Percentiles rank a stretch among this genome's conserved stretches.
Evolutionary conservation across 148 eudicot genomes (phyloP).

Genomic region (Rhododendron molle): DNA sequence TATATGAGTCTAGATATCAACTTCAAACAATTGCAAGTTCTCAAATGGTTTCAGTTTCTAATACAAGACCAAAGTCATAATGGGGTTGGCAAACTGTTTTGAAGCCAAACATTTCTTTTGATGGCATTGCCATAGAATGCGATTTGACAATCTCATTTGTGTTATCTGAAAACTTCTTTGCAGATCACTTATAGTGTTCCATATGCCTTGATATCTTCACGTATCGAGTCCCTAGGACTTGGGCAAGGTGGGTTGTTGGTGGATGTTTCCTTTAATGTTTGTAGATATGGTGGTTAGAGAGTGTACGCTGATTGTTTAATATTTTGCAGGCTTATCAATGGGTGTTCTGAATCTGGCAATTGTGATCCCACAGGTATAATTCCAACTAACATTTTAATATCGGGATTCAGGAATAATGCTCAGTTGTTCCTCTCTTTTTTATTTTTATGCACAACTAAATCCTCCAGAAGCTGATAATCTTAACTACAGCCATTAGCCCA

Average conservation of each 20-base stretch:
- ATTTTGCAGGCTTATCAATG: conserved; percentile 81
- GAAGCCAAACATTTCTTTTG: not conserved
- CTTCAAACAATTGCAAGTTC: not conserved
- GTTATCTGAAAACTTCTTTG: conserved; percentile 17
- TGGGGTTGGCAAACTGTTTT: conserved; percentile 5
- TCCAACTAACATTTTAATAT: not conserved
- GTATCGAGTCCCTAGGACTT: conserved; percentile 77
- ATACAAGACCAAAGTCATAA: not conserved
- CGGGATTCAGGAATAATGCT: not conserved
- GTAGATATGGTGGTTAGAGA: conserved; percentile 8
- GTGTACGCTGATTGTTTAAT: conserved; percentile 7
- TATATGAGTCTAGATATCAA: conserved; percentile 1
- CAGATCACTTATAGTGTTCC: conserved; percentile 98
- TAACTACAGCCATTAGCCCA: not conserved
- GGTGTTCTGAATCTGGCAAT: conserved; percentile 94
- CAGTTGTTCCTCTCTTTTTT: not conserved
- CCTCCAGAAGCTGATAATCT: not conserved
- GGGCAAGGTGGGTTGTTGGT: conserved; percentile 65
- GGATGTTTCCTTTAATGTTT: not conserved
- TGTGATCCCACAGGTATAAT: conserved; percentile 78
- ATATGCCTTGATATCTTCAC: conserved; percentile 81
- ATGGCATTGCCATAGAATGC: not conserved
- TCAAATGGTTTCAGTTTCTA: not conserved
- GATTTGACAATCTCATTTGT: conserved; percentile 1
- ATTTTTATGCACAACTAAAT: not conserved